Evolutionary conservation across 1,284 basidiomycete species (phyloP), one percentile per base, ranked within the genome.

Genomic region (Cerrena zonata): DNA sequence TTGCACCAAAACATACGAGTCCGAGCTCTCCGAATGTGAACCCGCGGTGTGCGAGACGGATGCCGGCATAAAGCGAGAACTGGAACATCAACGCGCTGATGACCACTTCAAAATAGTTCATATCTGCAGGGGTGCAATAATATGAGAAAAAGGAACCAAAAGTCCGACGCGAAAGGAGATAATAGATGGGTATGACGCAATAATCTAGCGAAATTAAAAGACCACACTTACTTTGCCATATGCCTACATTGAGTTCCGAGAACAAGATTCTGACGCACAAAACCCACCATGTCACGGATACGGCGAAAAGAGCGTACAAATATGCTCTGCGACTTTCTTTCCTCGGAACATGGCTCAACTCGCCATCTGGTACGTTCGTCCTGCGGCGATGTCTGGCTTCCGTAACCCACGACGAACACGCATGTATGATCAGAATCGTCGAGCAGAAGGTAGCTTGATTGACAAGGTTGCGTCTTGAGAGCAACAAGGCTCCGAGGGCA

Each of bases 21-120:
- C 86, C 86, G 10, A 98, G 78, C 66, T 99, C 96, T 44, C 96
- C 96, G 1, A 99, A 77, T 0, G 95, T 99, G 68, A 98, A 95
- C 12, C 91, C 91, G 22, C 89, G 82, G 58, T 96, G 86, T 0
- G 94, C 95, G 27, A 99, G 76, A 21, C 95, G 80, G 45, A 96
- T 81, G 48, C 90, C 90, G 45, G 89, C 78, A 65, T 98, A 99
- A 48, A 98, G 74, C 41, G 90, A 85, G 59, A 92, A 86, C 65
- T 99, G 96, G 68, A 89, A 98, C 69, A 95, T 91, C 42, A 90
- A 65, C 0, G 91, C 84, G 21, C 82, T 79, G 11, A 88, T 72
- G 18, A 82, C 70, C 45, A 92, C 77, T 63, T 99, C 95, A 54
- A 91, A 82, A 55, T 80, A 75, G 57, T 79, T 82, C 67, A 94